phyloP scores from a whole-genome alignment of 768 basidiomycete genomes.

The Butyriboletus loyo region DNA sequence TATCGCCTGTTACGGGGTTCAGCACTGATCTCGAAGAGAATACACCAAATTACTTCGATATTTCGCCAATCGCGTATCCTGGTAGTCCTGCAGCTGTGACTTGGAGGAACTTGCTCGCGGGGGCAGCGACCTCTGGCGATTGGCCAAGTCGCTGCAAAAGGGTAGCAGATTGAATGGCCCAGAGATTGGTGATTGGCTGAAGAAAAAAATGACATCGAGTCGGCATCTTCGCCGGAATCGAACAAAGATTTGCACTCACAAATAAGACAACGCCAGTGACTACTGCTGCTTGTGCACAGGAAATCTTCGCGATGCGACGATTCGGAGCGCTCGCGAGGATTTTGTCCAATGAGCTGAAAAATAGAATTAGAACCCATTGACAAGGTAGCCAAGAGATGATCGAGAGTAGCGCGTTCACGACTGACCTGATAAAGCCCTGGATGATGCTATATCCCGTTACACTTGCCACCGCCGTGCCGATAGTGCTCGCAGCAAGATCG shows the following conservation, averaged over 20 bases:
- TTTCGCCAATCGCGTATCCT: slow-evolving; percentile 42
- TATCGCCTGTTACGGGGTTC: slow-evolving; percentile 15
- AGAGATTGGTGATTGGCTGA: slow-evolving; percentile 24
- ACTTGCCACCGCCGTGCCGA: slow-evolving; percentile 39
- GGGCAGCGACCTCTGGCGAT: slow-evolving; percentile 38
- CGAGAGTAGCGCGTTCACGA: slow-evolving; percentile 15
- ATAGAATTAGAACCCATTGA: slow-evolving; percentile 9
- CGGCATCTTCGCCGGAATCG: not conserved
- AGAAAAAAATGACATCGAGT: not conserved
- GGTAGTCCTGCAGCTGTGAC: slow-evolving; percentile 42
- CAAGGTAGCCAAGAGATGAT: not conserved
- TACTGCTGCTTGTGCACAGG: slow-evolving; percentile 18
- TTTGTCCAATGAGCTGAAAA: slow-evolving; percentile 20
- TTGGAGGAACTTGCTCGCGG: slow-evolving; percentile 40
- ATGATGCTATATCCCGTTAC: slow-evolving; percentile 40
- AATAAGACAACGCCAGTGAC: slow-evolving; percentile 24
- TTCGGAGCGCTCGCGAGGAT: slow-evolving; percentile 12
- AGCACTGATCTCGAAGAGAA: not conserved
- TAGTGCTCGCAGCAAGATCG: slow-evolving; percentile 49
- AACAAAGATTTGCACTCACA: slow-evolving; percentile 7
- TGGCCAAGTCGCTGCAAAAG: slow-evolving; percentile 38
- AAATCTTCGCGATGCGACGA: slow-evolving; percentile 12
- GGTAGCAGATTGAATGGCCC: slow-evolving; percentile 27
- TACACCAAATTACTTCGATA: slow-evolving; percentile 32
- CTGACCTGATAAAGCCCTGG: slow-evolving; percentile 37